These are phyloP conservation scores for Amaranthus cruentus DNA, from an alignment of 148 eudicot genomes.

Conservation along the genomic window DNA sequence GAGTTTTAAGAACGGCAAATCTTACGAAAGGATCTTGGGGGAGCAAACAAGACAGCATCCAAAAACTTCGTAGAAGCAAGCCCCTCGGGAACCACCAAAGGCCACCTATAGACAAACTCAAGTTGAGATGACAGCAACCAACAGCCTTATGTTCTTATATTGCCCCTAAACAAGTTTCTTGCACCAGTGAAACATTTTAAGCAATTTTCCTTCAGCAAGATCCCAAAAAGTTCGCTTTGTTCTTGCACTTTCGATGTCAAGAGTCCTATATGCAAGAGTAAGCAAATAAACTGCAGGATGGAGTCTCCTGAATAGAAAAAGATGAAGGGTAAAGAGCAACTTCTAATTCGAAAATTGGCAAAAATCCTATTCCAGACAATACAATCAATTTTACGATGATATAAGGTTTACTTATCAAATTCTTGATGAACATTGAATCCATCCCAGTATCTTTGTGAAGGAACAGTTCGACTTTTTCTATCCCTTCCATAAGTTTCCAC, in stretches of 20 bases:
- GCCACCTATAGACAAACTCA: background rate
- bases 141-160: background rate
- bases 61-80: background rate
- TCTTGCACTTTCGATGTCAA: conserved; percentile 69
- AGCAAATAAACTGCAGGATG: conserved; percentile 96
- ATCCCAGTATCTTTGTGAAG: conserved; percentile 82
- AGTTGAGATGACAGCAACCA: conserved; percentile 9
- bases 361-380: background rate
- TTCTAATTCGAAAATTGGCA: background rate
- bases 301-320: conserved; percentile 57
- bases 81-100: background rate
- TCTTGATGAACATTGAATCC: conserved; percentile 42
- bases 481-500: conserved; percentile 87
- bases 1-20: background rate
- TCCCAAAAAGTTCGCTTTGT: conserved; percentile 40
- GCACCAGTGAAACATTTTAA: conserved; percentile 53
- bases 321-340: conserved; percentile 13
- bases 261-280: conserved; percentile 85
- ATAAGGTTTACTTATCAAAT: conserved; percentile 45
- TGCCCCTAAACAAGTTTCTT: conserved; percentile 46
- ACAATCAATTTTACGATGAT: background rate
- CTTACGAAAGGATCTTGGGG: background rate
- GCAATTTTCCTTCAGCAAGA: conserved; percentile 44
- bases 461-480: conserved; percentile 57
- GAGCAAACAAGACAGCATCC: conserved; percentile 2